Conservation (phyloP, 805 yeast genomes). For the Yarrowia sp. region DNA sequence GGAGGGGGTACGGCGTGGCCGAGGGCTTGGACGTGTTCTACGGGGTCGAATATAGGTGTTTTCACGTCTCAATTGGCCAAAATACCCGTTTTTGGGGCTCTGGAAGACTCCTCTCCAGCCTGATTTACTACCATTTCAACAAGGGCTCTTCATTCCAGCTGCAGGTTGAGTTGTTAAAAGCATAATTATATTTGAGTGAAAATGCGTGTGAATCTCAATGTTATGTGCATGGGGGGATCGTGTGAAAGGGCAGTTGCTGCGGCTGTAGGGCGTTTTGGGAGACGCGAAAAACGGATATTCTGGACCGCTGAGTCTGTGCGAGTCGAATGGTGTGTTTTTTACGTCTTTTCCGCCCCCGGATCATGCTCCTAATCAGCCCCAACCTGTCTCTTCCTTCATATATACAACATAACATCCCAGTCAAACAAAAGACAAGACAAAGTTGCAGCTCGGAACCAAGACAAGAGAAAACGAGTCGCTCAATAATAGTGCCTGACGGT, state of each 20-base stretch:
- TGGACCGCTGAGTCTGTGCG: not conserved
- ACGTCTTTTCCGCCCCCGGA: not conserved
- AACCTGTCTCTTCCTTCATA: too few species aligned
- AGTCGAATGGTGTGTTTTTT: not conserved
- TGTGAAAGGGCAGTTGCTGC: not conserved
- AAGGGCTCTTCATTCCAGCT: slow-evolving; percentile 22
- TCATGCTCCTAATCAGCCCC: not conserved
- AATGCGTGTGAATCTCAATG: not conserved
- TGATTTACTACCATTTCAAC: not conserved
- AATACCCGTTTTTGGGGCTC: not conserved
- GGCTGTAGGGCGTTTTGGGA: not conserved
- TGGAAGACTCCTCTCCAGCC: not conserved
- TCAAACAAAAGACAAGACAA: too few species aligned
- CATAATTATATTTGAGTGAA: not conserved
- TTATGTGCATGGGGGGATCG: not conserved
- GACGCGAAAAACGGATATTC: not conserved
- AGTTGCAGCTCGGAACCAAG: not conserved
- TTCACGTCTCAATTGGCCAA: not conserved
- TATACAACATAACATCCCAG: too few species aligned
- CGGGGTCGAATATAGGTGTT: not conserved
- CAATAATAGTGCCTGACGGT: not conserved
- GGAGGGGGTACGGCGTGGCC: not conserved
- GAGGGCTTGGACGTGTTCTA: not conserved
- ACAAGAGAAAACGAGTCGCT: not conserved
- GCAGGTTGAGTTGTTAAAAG: slow-evolving; percentile 8